Base-by-base conservation (phyloP, 306 rosid species). In the Glycyrrhiza uralensis region DNA sequence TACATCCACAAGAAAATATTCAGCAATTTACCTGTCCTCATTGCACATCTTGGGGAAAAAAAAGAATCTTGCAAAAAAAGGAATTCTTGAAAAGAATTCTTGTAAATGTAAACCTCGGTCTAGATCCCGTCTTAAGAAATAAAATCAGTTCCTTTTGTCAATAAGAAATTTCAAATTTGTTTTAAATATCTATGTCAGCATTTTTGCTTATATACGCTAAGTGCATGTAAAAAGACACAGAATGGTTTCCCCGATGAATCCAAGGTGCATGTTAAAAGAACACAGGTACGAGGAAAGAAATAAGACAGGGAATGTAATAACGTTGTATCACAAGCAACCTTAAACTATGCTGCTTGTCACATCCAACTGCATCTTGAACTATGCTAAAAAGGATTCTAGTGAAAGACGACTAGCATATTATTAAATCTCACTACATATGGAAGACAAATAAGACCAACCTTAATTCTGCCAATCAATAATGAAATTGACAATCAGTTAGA, bases 401-500 rank as follows among this genome's bases (percentile, higher is more conserved):
- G 18, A 15, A 41, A 55, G 32, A 44, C 1, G 44, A 23, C 14
- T 7, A 12, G 19, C 13, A 66, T 54, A n/a, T n/a, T n/a, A n/a
- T n/a, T n/a, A n/a, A 18, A 5, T 75, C 64, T 15, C 38, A 47
- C 35, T 10, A 29, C 72, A 49, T 3, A 22, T 11, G 45, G 30
- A 35, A 24, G 32, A 45, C 46, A 76, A 75, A 67, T 23, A 29
- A 79, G 61, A 66, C 32, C 32, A n/a, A 38, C 51, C 52, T 67
- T 14, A 49, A 67, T 32, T 54, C 69, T 18, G 45, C 35, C 69
- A 69, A 55, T 63, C 10, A 61, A 32, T 8, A 71, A 72, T 64
- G 49, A 42, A 71, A 47, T 57, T 76, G 74, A 76, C 18, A 76
- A 72, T 47, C 7, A 28, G 24, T 57, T 81, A 62, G 58, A 55